These are phyloP conservation scores for Vitis rotundifolia DNA, from an alignment of 164 flowering plant species.

Conservation along the genomic window DNA sequence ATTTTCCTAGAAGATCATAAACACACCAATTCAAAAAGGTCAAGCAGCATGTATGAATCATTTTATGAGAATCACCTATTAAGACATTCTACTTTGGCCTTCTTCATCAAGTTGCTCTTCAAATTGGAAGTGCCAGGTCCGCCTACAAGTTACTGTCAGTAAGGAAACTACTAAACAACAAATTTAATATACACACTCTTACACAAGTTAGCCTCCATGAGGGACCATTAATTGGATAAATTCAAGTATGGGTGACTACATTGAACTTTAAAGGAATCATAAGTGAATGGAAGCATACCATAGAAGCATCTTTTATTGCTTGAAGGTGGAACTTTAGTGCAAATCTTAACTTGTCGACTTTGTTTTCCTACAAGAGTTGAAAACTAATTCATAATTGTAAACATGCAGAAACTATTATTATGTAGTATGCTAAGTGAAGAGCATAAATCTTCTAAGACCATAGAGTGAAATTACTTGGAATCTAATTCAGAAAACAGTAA, in stretches of 20 bases:
- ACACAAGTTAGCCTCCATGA: not conserved
- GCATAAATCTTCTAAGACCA: not conserved
- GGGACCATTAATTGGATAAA: too few relatives aligned
- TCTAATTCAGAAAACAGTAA: too few relatives aligned
- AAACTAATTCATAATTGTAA: not conserved
- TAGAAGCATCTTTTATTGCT: slow-evolving; percentile 60
- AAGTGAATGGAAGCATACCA: slow-evolving; percentile 19
- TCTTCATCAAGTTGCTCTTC: slow-evolving; percentile 87
- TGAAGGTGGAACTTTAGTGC: slow-evolving; percentile 79
- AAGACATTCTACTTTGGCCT: slow-evolving; percentile 65
- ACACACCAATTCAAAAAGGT: not conserved
- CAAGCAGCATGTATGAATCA: not conserved
- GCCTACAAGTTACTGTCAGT: slow-evolving; percentile 33
- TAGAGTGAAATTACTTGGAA: too few relatives aligned
- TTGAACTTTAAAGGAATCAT: too few relatives aligned
- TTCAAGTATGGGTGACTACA: too few relatives aligned
- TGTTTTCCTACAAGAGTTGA: slow-evolving; percentile 54
- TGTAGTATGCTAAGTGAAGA: not conserved
- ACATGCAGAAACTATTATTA: not conserved
- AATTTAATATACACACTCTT: not conserved
- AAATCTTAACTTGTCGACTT: slow-evolving; percentile 72
- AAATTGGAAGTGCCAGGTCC: slow-evolving; percentile 50
- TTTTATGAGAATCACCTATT: slow-evolving; percentile 53
- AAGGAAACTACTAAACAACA: slow-evolving; percentile 9
- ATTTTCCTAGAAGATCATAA: not conserved